These are phyloP conservation scores for Cladophialophora immunda DNA, from an alignment of 2,329 filamentous ascomycete species.

Conservation along the genomic window DNA sequence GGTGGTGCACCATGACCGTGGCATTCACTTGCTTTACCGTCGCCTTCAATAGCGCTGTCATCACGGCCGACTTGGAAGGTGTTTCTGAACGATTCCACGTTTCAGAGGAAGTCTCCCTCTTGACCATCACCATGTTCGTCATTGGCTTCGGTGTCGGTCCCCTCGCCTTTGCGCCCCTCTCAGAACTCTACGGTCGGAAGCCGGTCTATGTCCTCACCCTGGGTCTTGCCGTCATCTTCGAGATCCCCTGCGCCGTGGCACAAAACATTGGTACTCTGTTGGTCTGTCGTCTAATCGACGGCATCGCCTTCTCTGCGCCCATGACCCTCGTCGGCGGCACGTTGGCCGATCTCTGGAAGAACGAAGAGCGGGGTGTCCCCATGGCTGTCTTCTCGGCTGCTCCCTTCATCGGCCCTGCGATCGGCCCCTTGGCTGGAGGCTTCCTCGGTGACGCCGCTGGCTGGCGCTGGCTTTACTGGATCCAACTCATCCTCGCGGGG, in stretches of 20 bases:
- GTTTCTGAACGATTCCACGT: conserved; percentile 71
- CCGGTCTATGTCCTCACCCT: conserved; percentile 76
- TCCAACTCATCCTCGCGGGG: conserved; percentile 79
- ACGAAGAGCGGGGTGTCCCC: conserved; percentile 82
- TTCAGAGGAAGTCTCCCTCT: conserved; percentile 74
- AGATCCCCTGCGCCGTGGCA: conserved; percentile 80
- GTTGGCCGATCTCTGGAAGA: conserved; percentile 82
- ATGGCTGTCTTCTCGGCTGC: conserved; percentile 88
- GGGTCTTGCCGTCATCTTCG: conserved; percentile 76
- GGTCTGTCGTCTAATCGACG: conserved; percentile 78
- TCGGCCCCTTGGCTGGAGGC: conserved; percentile 79
- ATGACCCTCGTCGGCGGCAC: conserved; percentile 88
- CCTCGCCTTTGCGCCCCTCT: conserved; percentile 80
- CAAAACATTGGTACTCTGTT: conserved; percentile 79
- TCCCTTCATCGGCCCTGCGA: conserved; percentile 81
- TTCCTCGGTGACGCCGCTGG: conserved; percentile 74
- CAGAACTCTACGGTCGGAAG: conserved; percentile 76
- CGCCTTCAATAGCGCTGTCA: conserved; percentile 74
- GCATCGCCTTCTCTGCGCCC: conserved; percentile 83
- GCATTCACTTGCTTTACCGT: conserved; percentile 79
- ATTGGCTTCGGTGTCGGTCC: conserved; percentile 83
- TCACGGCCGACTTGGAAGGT: conserved; percentile 77
- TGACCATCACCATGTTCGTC: conserved; percentile 80
- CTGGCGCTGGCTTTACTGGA: conserved; percentile 89
- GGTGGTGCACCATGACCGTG: conserved; percentile 78